Conservation (phyloP, 2,329 filamentous ascomycete species). For the Colletotrichum nymphaeae region DNA sequence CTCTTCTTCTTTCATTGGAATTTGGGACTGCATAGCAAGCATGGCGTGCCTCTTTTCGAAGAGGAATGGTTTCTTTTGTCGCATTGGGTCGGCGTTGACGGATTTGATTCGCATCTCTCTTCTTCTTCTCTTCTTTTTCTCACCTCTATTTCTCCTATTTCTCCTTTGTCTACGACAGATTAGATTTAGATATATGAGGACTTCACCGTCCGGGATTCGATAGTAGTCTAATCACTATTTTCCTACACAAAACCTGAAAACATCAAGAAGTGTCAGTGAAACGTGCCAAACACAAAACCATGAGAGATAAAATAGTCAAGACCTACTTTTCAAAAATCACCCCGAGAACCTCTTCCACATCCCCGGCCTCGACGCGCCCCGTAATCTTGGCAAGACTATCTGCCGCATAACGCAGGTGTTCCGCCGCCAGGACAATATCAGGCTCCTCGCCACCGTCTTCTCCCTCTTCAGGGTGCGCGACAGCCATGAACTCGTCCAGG, state of each 20-base stretch:
- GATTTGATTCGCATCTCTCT: neutral
- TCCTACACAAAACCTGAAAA: conserved; percentile 65
- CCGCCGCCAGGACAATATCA: conserved; percentile 91
- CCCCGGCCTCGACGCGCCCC: conserved; percentile 83
- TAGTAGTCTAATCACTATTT: conserved; percentile 50
- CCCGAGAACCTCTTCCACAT: conserved; percentile 94
- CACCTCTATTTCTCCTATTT: neutral
- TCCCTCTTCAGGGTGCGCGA: conserved; percentile 54
- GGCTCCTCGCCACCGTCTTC: conserved; percentile 58
- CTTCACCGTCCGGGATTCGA: conserved; percentile 11
- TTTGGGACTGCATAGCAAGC: conserved; percentile 6
- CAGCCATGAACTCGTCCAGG: conserved; percentile 78
- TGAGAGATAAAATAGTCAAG: neutral
- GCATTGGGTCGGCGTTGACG: neutral
- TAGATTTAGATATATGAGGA: conserved; percentile 29
- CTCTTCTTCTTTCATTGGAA: neutral
- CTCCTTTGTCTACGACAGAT: neutral
- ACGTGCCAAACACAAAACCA: neutral
- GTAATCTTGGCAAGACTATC: conserved; percentile 87
- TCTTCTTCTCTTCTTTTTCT: neutral
- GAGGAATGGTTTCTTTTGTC: neutral
- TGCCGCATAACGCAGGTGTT: conserved; percentile 85
- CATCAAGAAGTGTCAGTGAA: neutral
- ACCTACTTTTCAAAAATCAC: conserved; percentile 97
- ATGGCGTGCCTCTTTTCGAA: neutral